Evolutionary conservation across 495 filamentous ascomycete genomes (phyloP).

Genomic region (Talaromyces stipitatus): DNA sequence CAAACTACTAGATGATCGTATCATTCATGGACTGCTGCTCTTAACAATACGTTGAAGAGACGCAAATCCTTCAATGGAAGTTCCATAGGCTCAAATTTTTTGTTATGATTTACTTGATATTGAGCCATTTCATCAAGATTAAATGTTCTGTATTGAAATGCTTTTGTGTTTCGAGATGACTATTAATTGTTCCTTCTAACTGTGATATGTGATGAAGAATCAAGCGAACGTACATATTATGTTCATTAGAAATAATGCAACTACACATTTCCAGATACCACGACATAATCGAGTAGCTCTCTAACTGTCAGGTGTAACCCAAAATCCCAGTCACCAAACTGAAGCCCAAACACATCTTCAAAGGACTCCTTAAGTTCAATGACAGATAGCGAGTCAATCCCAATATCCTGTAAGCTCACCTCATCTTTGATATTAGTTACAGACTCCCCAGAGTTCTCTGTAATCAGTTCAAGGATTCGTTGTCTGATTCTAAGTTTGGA

Average conservation of each 20-base stretch:
- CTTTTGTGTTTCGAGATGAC: too few relatives aligned
- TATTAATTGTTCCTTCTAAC: neutral
- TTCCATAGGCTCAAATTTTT: too few relatives aligned
- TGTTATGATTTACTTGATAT: too few relatives aligned
- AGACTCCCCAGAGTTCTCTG: slow-evolving; percentile 11
- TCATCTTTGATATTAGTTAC: slow-evolving; percentile 3
- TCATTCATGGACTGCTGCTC: too few relatives aligned
- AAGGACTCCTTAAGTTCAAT: slow-evolving; percentile 13
- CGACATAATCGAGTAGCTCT: neutral
- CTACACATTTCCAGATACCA: neutral
- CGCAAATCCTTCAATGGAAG: too few relatives aligned
- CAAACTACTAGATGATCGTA: too few relatives aligned
- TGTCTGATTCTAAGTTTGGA: neutral
- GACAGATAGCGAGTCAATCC: slow-evolving; percentile 14
- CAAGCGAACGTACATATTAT: neutral
- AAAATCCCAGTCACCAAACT: slow-evolving; percentile 11
- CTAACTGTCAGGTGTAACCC: neutral
- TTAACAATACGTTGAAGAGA: too few relatives aligned
- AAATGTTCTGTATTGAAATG: neutral
- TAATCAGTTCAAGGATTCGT: slow-evolving; percentile 3
- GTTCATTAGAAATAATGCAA: too few relatives aligned
- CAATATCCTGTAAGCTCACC: slow-evolving; percentile 9
- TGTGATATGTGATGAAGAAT: neutral
- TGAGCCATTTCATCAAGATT: neutral
- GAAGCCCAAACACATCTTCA: slow-evolving; percentile 9